Base-by-base conservation (phyloP, 441 rosid genomes). In the Sinapis alba region DNA sequence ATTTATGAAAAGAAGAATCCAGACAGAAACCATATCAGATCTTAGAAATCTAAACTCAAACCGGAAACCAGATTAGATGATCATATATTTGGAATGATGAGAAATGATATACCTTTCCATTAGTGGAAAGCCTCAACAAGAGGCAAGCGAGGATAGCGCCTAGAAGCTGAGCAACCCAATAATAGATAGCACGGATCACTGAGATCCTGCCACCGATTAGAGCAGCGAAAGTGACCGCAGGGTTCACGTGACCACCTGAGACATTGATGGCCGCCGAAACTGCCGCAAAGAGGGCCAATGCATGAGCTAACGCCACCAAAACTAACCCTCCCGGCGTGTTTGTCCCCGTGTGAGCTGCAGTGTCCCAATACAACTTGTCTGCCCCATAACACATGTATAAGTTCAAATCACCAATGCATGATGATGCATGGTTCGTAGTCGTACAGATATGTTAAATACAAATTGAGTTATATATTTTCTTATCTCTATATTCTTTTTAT, bases 201-300 rank as follows among this genome's bases (percentile, higher is more conserved):
- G 90, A 78, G 64, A 89, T 57, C 75, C 94, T 86, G 28, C 95
- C 93, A 9, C 95, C 93, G 4, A 89, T 65, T 8, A 89, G 86
- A 38, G 95, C 82, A 13, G 79, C 90, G 8, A 89, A 83, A 66
- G 97, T 89, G 41, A 88, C 90, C 0, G 93, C 97, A 0, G 97
- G 91, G 68, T 89, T 91, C 15, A 89, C 81, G 54, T 91, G 95
- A 32, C 97, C 97, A 15, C 93, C 95, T 0, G 92, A 91, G 71
- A 87, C 62, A 79, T 89, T 89, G 66, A 89, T 85, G 76, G 89
- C 85, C 0, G 92, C 83, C 0, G 93, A 77, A 24, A 86, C 86
- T 0, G 93, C 89, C 0, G 97, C 84, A 30, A 89, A 88, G 4
- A 88, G 71, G 0, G 87, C 90, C 65, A 92, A 85, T 6, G 87